A percentile compares a stretch with the other conserved stretches of the same genome.
Conservation (phyloP, 768 basidiomycete genomes). For the Mycena leptocephala region DNA sequence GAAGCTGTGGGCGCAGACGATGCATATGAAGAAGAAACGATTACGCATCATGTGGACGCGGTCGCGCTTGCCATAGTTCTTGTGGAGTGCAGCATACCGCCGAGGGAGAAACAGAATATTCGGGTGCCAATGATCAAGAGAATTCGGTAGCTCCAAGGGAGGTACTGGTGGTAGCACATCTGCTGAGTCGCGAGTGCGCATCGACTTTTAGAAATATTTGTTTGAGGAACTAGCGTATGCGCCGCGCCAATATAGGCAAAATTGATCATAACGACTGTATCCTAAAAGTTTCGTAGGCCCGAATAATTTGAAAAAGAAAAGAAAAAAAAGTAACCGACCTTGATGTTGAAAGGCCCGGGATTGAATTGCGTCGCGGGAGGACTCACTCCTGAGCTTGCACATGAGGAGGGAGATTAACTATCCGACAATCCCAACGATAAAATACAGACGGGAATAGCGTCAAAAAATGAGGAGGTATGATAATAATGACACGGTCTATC, state of each 20-base stretch:
- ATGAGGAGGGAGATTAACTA: conserved; percentile 84
- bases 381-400: conserved; percentile 80
- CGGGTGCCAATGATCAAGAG: conserved; percentile 28
- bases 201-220: too few relatives aligned
- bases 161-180: conserved; percentile 75
- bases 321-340: too few relatives aligned
- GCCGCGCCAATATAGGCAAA: conserved; percentile 73
- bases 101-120: conserved; percentile 79
- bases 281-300: conserved; percentile 46
- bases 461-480: conserved; percentile 30
- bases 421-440: conserved; percentile 78
- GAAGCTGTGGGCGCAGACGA: conserved; percentile 72
- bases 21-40: conserved; percentile 85
- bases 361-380: conserved; percentile 80
- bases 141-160: conserved; percentile 42
- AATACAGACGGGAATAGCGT: conserved; percentile 74
- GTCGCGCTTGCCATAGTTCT: conserved; percentile 77
- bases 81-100: conserved; percentile 84
- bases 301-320: background rate
- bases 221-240: conserved; percentile 83
- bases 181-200: conserved; percentile 76
- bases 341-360: conserved; percentile 91
- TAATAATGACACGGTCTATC: conserved; percentile 60
- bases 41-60: conserved; percentile 83
- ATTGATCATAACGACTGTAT: conserved; percentile 89